phyloP scores from a whole-genome alignment of 2,329 filamentous ascomycete genomes.

The Aspergillus viridinutans region DNA sequence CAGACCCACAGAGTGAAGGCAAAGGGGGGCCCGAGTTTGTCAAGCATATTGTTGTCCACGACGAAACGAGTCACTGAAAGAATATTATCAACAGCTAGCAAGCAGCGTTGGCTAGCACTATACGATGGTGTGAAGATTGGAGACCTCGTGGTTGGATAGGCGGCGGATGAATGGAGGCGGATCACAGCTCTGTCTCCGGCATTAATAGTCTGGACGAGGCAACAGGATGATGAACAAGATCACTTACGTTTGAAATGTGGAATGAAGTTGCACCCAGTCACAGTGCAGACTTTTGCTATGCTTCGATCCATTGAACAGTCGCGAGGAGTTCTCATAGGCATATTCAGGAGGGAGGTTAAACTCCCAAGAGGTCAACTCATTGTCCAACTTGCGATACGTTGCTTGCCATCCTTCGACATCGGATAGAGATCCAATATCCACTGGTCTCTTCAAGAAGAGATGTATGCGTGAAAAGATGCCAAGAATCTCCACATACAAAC shows the following conservation, averaged over 20 bases:
- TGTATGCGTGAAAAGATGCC: conserved; percentile 85
- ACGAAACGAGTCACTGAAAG: conserved; percentile 75
- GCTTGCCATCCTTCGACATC: conserved; percentile 90
- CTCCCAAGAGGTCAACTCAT: conserved; percentile 75
- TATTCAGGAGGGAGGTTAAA: conserved; percentile 78
- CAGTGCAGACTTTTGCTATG: conserved; percentile 69
- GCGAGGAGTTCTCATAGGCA: conserved; percentile 66
- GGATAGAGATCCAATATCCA: conserved; percentile 76
- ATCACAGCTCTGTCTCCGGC: conserved; percentile 62
- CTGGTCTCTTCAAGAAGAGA: conserved; percentile 80
- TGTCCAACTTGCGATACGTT: conserved; percentile 80
- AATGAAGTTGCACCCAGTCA: conserved; percentile 86
- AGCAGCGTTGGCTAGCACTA: conserved; percentile 76
- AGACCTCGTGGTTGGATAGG: conserved; percentile 84
- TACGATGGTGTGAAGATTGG: conserved; percentile 87
- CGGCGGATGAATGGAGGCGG: conserved; percentile 83
- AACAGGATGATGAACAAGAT: neutral
- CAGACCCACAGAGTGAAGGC: conserved; percentile 92
- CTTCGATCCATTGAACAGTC: conserved; percentile 64
- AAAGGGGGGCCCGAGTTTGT: conserved; percentile 82
- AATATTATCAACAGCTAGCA: conserved; percentile 78
- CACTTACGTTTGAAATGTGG: conserved; percentile 75
- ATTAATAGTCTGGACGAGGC: conserved; percentile 16
- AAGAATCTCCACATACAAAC: conserved; percentile 84
- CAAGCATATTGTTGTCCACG: conserved; percentile 66